Conservation (phyloP, 441 rosid species). For the Arabidopsis lyrata region DNA sequence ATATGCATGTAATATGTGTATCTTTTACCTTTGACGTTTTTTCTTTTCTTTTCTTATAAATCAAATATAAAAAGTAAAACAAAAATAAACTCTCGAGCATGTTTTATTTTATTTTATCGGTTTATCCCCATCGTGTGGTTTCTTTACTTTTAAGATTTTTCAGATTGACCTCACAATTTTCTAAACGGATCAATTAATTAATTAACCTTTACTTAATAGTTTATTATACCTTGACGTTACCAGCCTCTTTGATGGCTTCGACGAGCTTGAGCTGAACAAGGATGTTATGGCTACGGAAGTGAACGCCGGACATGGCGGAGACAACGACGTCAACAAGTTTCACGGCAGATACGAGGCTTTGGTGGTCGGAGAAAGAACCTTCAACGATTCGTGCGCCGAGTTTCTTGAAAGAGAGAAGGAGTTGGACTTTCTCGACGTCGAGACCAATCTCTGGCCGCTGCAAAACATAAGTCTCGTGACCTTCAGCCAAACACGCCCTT, state of each 20-base stretch:
- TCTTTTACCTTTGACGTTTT: too few species aligned
- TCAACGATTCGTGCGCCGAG: slow-evolving; percentile 65
- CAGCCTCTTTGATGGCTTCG: slow-evolving; percentile 89
- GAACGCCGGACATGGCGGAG: slow-evolving; percentile 82
- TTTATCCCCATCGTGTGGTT: too few species aligned
- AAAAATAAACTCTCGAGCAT: too few species aligned
- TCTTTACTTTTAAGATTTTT: background rate
- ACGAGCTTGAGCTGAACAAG: slow-evolving; percentile 79
- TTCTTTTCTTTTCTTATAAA: too few species aligned
- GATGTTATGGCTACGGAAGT: slow-evolving; percentile 68
- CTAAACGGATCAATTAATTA: background rate
- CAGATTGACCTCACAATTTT: background rate
- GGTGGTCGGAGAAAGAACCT: slow-evolving; percentile 69
- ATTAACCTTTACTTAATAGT: background rate
- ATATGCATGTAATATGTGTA: too few species aligned
- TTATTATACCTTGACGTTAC: slow-evolving; percentile 65
- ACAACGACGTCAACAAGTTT: slow-evolving; percentile 80
- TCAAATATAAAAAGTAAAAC: too few species aligned
- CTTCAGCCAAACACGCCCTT: slow-evolving; percentile 69
- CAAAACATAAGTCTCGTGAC: slow-evolving; percentile 72
- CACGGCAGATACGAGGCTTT: slow-evolving; percentile 77
- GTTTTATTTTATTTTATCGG: too few species aligned
- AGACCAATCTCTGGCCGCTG: slow-evolving; percentile 75
- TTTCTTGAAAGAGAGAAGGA: slow-evolving; percentile 64
- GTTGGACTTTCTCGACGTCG: slow-evolving; percentile 74